Evolutionary conservation across 441 rosid genomes (phyloP), one percentile per base, ranked within the genome.

Genomic region (Manihot esculenta): DNA sequence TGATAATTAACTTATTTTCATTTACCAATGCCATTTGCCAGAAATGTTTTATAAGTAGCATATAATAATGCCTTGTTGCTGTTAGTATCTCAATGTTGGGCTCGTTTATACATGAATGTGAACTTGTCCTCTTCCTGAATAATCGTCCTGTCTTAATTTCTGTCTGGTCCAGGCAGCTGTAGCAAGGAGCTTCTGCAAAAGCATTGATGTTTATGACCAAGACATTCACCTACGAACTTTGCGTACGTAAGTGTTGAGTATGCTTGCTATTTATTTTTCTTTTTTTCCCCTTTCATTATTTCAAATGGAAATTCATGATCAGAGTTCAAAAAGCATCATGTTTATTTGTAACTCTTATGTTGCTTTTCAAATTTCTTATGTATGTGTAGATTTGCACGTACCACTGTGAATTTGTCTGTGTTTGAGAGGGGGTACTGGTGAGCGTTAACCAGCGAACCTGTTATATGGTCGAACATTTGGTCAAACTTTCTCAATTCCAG

Each of bases 151-250:
- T 11, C 71, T 59, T 26, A 27, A 24, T 20, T 53, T 33, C 26
- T 78, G 56, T 35, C 24, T 41, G 59, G 72, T 76, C 62, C 82
- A 87, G 94, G 88, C 83, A 48, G 90, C 88, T 51, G 88, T 89
- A 51, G 89, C 92, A 12, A 83, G 73, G 49, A 84, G 86, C 83
- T 89, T 86, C 61, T 75, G 82, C 83, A 86, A 79, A 78, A 84
- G 83, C 74, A 58, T 87, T 64, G 90, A 87, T 74, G 77, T 89
- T 55, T 89, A 89, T 77, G 94, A 89, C 76, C 92, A 89, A 76
- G 94, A 89, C 77, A 89, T 87, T 69, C 88, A 84, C 78, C 81
- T 87, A 62, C 82, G 76, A 45, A 83, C 92, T 58, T 56, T 87
- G 38, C 84, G 66, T 67, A 78, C 92, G 89, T 87, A 72, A 74